Evolutionary conservation across 371 early-diverging fungal genomes (phyloP).

Genomic region (Mucor sp.): DNA sequence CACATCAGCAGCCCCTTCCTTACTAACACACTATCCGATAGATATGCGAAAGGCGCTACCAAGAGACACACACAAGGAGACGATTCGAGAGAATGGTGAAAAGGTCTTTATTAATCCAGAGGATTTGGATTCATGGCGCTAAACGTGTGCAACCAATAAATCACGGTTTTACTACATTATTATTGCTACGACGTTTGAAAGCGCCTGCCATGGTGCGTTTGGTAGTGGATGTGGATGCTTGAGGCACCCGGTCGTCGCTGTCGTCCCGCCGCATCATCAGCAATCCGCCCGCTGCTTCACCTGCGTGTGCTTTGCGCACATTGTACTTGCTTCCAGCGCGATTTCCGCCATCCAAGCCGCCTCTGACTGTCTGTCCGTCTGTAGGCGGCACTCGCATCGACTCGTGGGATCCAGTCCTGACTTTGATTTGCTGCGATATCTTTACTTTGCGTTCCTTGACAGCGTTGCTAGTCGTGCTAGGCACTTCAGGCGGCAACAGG

Average conservation of each 20-base stretch:
- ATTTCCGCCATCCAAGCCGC: constrained; percentile 4
- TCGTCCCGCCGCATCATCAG: constrained; percentile 42
- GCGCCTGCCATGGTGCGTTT: constrained; percentile 3
- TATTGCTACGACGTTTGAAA: not conserved
- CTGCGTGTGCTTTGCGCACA: constrained; percentile 32
- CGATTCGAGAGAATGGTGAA: constrained; percentile 66
- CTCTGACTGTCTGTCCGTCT: constrained; percentile 24
- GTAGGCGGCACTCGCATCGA: constrained; percentile 31
- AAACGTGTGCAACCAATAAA: not conserved
- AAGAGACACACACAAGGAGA: constrained; percentile 73
- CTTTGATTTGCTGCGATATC: constrained; percentile 38
- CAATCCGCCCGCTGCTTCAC: constrained; percentile 50
- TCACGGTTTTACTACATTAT: not conserved
- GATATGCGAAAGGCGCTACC: constrained; percentile 91
- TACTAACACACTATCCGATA: too few relatives aligned
- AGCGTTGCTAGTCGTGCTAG: not conserved
- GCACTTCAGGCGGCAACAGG: constrained; percentile 23
- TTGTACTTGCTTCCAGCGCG: not conserved
- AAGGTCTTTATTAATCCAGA: constrained; percentile 60
- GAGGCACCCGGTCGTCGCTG: not conserved
- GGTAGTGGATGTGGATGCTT: not conserved
- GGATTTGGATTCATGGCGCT: constrained; percentile 56
- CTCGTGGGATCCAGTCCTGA: constrained; percentile 43
- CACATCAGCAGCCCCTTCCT: too few relatives aligned
- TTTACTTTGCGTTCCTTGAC: constrained; percentile 33